A percentile compares a stretch with the other conserved stretches of the same genome.
Evolutionary conservation across 345 rosid species (phyloP).

Genomic region (Eucalyptus cloeziana): DNA sequence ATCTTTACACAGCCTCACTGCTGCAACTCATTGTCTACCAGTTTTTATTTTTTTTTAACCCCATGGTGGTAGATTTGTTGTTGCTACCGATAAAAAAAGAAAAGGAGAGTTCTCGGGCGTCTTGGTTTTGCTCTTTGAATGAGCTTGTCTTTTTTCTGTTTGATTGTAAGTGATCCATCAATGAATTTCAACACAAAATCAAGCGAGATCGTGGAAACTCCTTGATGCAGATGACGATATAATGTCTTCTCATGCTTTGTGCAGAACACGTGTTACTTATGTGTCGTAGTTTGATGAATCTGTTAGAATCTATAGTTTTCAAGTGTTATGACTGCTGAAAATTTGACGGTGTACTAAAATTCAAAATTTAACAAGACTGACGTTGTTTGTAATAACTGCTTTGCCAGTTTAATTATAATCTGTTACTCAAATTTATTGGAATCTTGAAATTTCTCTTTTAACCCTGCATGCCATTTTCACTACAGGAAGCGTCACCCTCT

Average conservation of each 20-base stretch:
- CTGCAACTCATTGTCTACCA: neutral
- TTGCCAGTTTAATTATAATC: neutral
- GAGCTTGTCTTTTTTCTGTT: neutral
- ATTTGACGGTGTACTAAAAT: neutral
- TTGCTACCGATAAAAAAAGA: neutral
- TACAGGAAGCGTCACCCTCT: constrained; percentile 49
- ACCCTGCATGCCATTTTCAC: neutral
- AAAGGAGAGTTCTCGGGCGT: neutral
- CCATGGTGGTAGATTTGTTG: neutral
- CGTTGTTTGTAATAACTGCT: neutral
- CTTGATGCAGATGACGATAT: neutral
- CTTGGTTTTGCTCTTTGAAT: neutral
- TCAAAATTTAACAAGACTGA: neutral
- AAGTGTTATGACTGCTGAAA: neutral
- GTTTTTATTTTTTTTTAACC: neutral
- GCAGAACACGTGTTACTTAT: neutral
- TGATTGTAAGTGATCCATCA: neutral
- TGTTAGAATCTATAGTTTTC: neutral
- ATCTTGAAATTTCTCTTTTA: neutral
- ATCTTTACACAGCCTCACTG: neutral
- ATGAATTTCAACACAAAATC: neutral
- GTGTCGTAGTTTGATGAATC: neutral
- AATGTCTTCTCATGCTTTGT: neutral
- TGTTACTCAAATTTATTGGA: neutral
- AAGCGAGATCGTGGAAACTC: neutral